Conservation (phyloP, 2,329 filamentous ascomycete genomes). For the Xylariaceae sp. region DNA sequence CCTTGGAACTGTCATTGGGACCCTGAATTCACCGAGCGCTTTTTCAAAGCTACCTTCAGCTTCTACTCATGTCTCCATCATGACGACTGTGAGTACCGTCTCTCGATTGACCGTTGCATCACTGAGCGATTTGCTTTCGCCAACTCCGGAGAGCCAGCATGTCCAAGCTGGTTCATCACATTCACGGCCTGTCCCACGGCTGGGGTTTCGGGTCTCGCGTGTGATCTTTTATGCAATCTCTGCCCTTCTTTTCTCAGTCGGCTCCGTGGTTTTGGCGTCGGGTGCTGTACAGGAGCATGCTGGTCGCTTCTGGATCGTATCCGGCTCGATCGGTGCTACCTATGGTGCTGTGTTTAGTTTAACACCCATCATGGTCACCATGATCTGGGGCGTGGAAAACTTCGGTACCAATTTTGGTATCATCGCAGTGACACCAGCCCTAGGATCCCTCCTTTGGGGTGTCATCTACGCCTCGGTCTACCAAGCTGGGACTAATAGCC, state of each 20-base stretch:
- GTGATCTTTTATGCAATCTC: slow-evolving; percentile 74
- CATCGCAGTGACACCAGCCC: slow-evolving; percentile 82
- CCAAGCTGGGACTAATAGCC: slow-evolving; percentile 55
- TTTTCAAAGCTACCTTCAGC: slow-evolving; percentile 51
- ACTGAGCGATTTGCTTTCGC: slow-evolving; percentile 81
- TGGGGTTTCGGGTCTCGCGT: slow-evolving; percentile 62
- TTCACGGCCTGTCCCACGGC: slow-evolving; percentile 32
- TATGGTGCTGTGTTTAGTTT: slow-evolving; percentile 90
- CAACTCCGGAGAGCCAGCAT: slow-evolving; percentile 55
- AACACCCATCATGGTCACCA: slow-evolving; percentile 86
- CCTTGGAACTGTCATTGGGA: slow-evolving; percentile 86
- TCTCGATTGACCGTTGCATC: slow-evolving; percentile 85
- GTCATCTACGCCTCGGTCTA: slow-evolving; percentile 81
- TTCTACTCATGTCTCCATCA: slow-evolving; percentile 86
- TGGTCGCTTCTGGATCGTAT: slow-evolving; percentile 80
- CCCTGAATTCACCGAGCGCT: slow-evolving; percentile 60
- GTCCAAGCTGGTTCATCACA: slow-evolving; percentile 40
- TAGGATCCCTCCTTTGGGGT: slow-evolving; percentile 86
- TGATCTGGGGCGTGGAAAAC: slow-evolving; percentile 98
- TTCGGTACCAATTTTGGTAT: slow-evolving; percentile 98
- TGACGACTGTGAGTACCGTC: slow-evolving; percentile 85
- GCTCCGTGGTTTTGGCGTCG: slow-evolving; percentile 71
- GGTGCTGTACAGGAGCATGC: slow-evolving; percentile 69
- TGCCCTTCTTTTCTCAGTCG: slow-evolving; percentile 65
- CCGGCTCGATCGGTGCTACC: slow-evolving; percentile 77